Base-by-base conservation (phyloP, 169 alveolate species). In the Cryptosporidium sp. region DNA sequence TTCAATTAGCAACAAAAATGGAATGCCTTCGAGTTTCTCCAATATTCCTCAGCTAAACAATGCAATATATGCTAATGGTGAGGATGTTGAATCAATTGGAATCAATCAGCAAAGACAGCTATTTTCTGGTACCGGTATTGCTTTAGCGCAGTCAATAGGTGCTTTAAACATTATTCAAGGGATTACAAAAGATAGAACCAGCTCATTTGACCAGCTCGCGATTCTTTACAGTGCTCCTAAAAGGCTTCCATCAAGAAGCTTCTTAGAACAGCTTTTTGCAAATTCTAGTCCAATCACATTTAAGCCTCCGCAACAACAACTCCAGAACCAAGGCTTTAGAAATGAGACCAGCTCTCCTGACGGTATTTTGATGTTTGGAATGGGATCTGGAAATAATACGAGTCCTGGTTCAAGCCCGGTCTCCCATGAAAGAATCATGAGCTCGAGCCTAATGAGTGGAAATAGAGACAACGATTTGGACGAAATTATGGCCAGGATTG, bases 121-220 rank as follows among this genome's bases (percentile, higher is more conserved):
- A 14, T 80, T 80, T 45, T 80, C 89, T 8, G 89, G 89, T 37
- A 80, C 89, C 2, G 89, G 89, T 21, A 80, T 80, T 35, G 89
- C 89, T 43, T 65, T 80, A 26, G 89, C 89, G 6, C 89, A 80
- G 33, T 80, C 89, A 18, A 80, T 80, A 2, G 89, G 89, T 37
- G 75, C 89, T 9, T 29, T 80, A 26, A 80, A 80, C 33, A 80
- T 80, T 23, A 80, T 80, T 33, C 89, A 80, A 65, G 89, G 89
- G 3, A 80, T 80, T 9, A 80, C 89, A 14, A 80, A 59, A 21
- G 75, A 80, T 23, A 80, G 41, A 16, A 65, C 75, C 0, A 61
- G 70, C 23, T 59, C 70, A 41, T 80, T 80, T 62, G 89, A 80
- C 52, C 89, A 80, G 70, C 67, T 80, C 10, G 89, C 89, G 1